A percentile compares a stretch with the other conserved stretches of the same genome.
Conservation (phyloP, 805 yeast species). For the Sporopachydermia lactativora region DNA sequence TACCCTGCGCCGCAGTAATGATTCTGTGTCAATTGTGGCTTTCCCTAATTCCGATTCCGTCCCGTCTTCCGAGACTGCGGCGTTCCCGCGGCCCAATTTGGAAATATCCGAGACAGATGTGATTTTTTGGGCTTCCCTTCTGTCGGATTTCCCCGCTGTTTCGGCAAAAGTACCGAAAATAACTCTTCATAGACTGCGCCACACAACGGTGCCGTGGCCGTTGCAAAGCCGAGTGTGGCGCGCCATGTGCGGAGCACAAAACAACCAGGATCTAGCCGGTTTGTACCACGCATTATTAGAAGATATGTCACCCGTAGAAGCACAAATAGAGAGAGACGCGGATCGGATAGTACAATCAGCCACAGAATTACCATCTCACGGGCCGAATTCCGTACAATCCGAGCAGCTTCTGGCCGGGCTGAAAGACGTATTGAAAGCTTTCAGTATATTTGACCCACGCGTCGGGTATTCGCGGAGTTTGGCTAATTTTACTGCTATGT, state of each 20-base stretch:
- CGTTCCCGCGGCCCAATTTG: too few relatives aligned
- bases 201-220: not conserved
- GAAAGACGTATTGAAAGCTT: slow-evolving; percentile 35
- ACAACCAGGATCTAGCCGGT: not conserved
- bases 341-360: too few relatives aligned
- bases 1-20: too few relatives aligned
- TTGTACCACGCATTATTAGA: not conserved
- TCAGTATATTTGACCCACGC: slow-evolving; percentile 47
- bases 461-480: slow-evolving; percentile 61
- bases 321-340: not conserved
- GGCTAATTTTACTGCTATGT: slow-evolving; percentile 45
- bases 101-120: too few relatives aligned
- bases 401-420: not conserved
- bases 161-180: not conserved
- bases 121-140: not conserved
- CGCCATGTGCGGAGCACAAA: not conserved
- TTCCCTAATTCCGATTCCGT: too few relatives aligned
- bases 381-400: too few relatives aligned
- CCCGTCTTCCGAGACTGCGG: too few relatives aligned
- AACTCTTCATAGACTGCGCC: not conserved
- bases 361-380: too few relatives aligned
- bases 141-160: not conserved
- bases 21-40: too few relatives aligned
- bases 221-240: not conserved
- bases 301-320: not conserved